Base-by-base conservation (phyloP, 2,329 filamentous ascomycete species). In the Ophiostoma novo-ulmi region DNA sequence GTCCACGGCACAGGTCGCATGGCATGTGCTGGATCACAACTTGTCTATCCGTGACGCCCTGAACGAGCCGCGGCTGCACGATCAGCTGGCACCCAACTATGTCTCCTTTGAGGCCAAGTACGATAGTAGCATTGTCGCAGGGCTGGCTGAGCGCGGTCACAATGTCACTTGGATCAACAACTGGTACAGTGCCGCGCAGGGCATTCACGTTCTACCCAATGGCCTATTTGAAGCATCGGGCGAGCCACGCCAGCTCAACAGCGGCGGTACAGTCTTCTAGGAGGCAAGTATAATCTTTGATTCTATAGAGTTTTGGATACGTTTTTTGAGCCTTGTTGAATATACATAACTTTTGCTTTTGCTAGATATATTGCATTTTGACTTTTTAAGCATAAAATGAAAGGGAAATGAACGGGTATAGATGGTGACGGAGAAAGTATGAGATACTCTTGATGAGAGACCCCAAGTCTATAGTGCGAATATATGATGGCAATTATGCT, bases 161-260 rank as follows among this genome's bases (percentile, higher is more conserved):
- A 94, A 94, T 77, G 86, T 95, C 0, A 89, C 88, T 82, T 92
- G 2, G 85, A 84, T 0, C 84, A 85, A 0, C 89, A 88, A 4
- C 11, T 69, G 44, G 0, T 79, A 83, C 75, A 94, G 90, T 75
- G 84, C 89, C 0, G 92, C 90, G 0, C 93, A 97, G 79, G 90
- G 86, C 0, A 79, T 97, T 74, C 84, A 89, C 70, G 79, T 88
- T 72, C 76, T 91, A 72, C 77, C 78, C 14, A 90, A 93, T 78
- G 85, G 85, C 0, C 81, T 81, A 0, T 97, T 97, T 78, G 91
- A 94, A 78, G 92, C 92, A 0, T 91, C 89, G 0, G 88, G 91
- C 0, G 93, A 97, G 80, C 91, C 92, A n/a, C 87, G 93, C 73
- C 92, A 95, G 82, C 76, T 80, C 39, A 89, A 90, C 76, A 93